Base-by-base conservation (phyloP, 768 basidiomycete genomes). In the Suillus subalutaceus region DNA sequence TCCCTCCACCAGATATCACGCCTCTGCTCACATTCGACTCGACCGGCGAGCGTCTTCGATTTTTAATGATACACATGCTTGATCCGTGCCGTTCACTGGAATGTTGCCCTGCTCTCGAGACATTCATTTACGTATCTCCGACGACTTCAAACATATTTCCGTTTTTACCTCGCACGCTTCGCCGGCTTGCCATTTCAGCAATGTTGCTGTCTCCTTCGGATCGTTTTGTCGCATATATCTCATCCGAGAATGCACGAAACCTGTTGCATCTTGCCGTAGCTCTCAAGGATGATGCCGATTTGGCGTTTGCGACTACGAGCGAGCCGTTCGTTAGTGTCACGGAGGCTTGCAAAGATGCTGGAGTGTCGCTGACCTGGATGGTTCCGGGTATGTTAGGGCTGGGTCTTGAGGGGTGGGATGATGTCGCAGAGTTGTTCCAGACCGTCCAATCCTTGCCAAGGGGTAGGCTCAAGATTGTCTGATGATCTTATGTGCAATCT, bases 161-260 rank as follows among this genome's bases (percentile, higher is more conserved):
- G 2, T 41, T 59, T 26, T 41, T 23, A 30, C 58, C 23, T 5
- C 23, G 38, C 58, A 41, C 38, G 23, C 38, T 59, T 26, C 58
- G 58, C 23, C 58, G 58, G 9, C 38, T 59, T 26, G 23, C 40
- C 16, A 41, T 41, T 26, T 59, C 58, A 26, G 58, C 16, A 2
- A 26, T 26, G 40, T 26, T 59, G 38, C 23, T 40, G 1, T 59
- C 23, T 40, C 38, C 58, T 18, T 26, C 5, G 16, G 37, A 58
- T 38, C 35, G 56, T 13, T 58, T 58, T 38, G n/a, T 58, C n/a
- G 58, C 38, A 59, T 59, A 59, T 26, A 59, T 59, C 23, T 40
- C 38, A 9, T 59, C 58, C 2, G 56, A 38, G 56, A 58, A 15
- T 4, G 56, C 56, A 23, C 56, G n/a, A 58, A 58, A 58, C 56